phyloP scores from a whole-genome alignment of 331 rosid genomes.

The Ulmus americana region DNA sequence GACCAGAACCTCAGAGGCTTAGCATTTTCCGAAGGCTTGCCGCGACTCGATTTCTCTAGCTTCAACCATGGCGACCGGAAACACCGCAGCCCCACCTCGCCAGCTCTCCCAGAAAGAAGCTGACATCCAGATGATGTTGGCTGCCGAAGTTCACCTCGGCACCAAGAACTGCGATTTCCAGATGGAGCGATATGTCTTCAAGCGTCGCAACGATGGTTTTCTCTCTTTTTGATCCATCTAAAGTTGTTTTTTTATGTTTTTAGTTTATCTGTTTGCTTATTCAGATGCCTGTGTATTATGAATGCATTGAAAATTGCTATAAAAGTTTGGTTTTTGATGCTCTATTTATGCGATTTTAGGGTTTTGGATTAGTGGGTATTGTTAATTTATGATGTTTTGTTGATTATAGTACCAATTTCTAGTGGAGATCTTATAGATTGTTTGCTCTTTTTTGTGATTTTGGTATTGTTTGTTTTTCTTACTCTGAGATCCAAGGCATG shows the following conservation, averaged over 20 bases:
- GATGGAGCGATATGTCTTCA: constrained; percentile 69
- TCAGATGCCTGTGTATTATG: not conserved
- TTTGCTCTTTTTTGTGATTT: not conserved
- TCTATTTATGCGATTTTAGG: not conserved
- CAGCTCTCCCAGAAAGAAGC: constrained; percentile 66
- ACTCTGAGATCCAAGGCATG: too few species aligned
- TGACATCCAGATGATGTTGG: constrained; percentile 68
- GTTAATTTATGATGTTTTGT: too few species aligned
- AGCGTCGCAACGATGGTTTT: constrained; percentile 67
- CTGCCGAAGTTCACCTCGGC: constrained; percentile 61
- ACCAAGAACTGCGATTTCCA: constrained; percentile 63
- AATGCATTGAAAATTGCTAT: too few species aligned
- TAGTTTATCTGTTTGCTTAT: not conserved
- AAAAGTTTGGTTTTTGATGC: not conserved
- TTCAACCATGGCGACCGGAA: constrained; percentile 39
- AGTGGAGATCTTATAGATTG: too few species aligned
- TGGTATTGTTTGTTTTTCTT: too few species aligned
- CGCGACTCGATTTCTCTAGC: not conserved
- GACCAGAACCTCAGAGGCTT: not conserved
- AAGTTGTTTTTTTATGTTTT: too few species aligned
- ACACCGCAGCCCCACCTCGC: constrained; percentile 36
- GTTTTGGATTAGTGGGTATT: too few species aligned
- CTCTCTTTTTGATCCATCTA: not conserved
- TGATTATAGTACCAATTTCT: too few species aligned
- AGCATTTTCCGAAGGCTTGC: not conserved